Evolutionary conservation across 2,329 filamentous ascomycete species (phyloP).

Genomic region (Diaporthe amygdali): DNA sequence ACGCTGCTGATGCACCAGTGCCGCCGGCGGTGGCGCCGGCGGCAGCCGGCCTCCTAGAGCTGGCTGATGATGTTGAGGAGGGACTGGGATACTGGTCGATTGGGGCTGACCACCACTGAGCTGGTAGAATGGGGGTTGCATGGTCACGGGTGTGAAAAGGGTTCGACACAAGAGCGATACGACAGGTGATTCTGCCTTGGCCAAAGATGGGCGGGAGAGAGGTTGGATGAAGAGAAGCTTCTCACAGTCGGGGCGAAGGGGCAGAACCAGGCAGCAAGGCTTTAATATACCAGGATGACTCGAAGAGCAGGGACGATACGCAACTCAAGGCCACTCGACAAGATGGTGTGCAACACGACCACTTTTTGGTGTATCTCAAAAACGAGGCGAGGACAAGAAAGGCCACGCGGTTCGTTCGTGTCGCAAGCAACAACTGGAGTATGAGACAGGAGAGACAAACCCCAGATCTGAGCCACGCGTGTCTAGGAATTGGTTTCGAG

Average conservation of each 20-base stretch:
- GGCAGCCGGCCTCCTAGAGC: not conserved
- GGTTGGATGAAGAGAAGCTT: not conserved
- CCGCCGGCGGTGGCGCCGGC: not conserved
- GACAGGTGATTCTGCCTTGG: not conserved
- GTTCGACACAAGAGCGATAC: not conserved
- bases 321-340: not conserved
- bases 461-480: slow-evolving; percentile 1
- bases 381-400: slow-evolving; percentile 17
- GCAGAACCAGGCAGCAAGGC: slow-evolving; percentile 18
- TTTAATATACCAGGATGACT: slow-evolving; percentile 15
- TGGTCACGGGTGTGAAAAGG: not conserved
- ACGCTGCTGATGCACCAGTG: not conserved
- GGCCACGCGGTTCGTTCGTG: slow-evolving; percentile 8
- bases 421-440: not conserved
- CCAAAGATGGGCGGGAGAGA: not conserved
- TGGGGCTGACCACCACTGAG: slow-evolving; percentile 8
- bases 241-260: not conserved
- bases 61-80: not conserved
- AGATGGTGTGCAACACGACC: slow-evolving; percentile 1
- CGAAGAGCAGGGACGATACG: not conserved
- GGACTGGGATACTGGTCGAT: not conserved
- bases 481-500: not conserved
- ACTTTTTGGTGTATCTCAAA: not conserved
- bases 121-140: not conserved
- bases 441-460: not conserved